Base-by-base conservation (phyloP, 768 basidiomycete genomes). In the Leccinum aurantiacum region DNA sequence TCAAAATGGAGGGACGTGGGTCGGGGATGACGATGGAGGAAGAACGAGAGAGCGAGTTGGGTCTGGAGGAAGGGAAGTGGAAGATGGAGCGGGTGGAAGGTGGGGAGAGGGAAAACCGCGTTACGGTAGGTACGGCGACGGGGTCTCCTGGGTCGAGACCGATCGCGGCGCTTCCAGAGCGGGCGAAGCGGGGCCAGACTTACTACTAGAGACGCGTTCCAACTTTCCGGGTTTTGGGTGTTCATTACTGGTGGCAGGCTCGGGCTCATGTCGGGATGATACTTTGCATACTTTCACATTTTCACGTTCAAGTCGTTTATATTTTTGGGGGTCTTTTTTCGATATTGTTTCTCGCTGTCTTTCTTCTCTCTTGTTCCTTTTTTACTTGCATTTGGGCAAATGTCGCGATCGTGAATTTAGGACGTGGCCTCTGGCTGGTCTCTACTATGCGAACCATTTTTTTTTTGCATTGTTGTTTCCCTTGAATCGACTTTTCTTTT, bases 151-250 rank as follows among this genome's bases (percentile, higher is more conserved):
- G 64, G 44, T 63, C 71, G 60, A 62, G 71, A 52, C 67, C 61
- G 19, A 67, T 73, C 25, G 68, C 68, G 37, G 70, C 58, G 41
- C 74, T 73, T 55, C 73, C 71, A 46, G 71, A 71, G 58, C 70
- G 71, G 54, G 70, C 65, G 50, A 70, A 71, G 46, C 65, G 62
- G 48, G 53, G 22, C 47, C 70, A 41, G n/a, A 41, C 41, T n/a
- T 41, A 41, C 41, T 41, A 41, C 41, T 41, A 41, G 41, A 41
- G 41, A 41, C 2, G 41, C n/a, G 41, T n/a, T 41, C 41, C 41
- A 41, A n/a, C 17, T 41, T 41, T 41, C 41, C 8, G 41, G 41
- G 41, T 41, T 41, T 41, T n/a, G 41, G 41, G 41, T 41, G 41
- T 41, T 41, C 8, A 38, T 17, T 17, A 17, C 38, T 38, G 37